These are phyloP conservation scores for Chalaropsis ovoidea DNA, from an alignment of 2,329 filamentous ascomycete genomes.

Conservation along the genomic window DNA sequence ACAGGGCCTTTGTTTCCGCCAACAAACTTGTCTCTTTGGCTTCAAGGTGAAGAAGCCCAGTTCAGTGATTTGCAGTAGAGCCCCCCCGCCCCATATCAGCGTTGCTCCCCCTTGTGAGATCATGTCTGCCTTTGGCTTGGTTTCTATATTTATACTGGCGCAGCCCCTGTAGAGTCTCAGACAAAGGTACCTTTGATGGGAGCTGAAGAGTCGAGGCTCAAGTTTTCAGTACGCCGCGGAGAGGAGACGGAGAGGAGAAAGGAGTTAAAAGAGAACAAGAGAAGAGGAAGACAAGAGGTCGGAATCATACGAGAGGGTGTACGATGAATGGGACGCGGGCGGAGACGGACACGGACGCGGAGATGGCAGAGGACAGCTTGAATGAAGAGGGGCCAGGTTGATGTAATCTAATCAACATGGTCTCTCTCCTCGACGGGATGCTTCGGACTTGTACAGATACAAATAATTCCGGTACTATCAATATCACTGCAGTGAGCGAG, in stretches of 20 bases:
- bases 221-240: background rate
- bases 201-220: background rate
- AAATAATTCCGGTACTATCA: background rate
- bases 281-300: background rate
- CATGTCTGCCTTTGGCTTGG: background rate
- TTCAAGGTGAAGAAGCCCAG: background rate
- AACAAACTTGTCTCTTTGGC: background rate
- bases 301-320: conserved; percentile 1
- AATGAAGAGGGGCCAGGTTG: no score
- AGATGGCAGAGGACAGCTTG: no score
- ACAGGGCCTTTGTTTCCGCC: conserved; percentile 6
- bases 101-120: background rate
- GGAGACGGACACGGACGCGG: background rate
- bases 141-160: background rate
- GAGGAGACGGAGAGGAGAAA: background rate
- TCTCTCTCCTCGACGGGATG: background rate
- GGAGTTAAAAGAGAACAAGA: background rate
- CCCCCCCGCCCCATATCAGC: background rate
- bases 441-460: background rate
- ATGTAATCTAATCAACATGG: background rate
- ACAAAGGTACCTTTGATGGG: conserved; percentile 3
- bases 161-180: background rate
- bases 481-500: background rate
- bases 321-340: background rate
- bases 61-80: conserved; percentile 1